Evolutionary conservation across 169 alveolate genomes (phyloP).

Genomic region (Plasmodium falciparum): DNA sequence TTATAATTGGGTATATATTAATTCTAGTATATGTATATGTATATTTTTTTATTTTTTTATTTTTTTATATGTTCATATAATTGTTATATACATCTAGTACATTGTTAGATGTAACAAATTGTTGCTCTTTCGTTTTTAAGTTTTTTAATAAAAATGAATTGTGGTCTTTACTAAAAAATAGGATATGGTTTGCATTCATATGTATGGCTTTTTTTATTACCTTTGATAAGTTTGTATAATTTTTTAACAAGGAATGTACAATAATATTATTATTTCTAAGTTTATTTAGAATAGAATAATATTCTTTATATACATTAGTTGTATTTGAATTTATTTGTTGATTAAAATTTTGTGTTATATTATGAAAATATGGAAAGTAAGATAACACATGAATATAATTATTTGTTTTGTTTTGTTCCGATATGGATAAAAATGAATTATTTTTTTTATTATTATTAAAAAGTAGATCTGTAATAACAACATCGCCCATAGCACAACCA

Average conservation of each 20-base stretch:
- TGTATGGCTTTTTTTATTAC: constrained; percentile 65
- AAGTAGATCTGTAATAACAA: constrained; percentile 59
- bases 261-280: constrained; percentile 27
- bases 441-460: constrained; percentile 25
- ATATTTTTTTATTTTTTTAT: background rate
- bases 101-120: constrained; percentile 23
- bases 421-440: background rate
- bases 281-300: constrained; percentile 15
- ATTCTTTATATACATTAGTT: constrained; percentile 29
- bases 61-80: background rate
- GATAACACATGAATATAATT: constrained; percentile 47
- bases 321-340: background rate
- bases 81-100: constrained; percentile 13
- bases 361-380: constrained; percentile 16
- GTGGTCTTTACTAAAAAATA: constrained; percentile 26
- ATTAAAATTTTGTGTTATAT: background rate
- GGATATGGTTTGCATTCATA: constrained; percentile 16
- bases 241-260: constrained; percentile 25
- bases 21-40: too few species aligned
- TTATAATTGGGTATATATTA: too few species aligned
- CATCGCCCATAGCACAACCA: constrained; percentile 74
- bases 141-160: constrained; percentile 20
- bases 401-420: background rate
- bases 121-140: constrained; percentile 43
- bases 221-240: constrained; percentile 27